Evolutionary conservation across 2,329 filamentous ascomycete genomes (phyloP), one percentile per base, ranked within the genome.

Genomic region (Fusarium hainanense): DNA sequence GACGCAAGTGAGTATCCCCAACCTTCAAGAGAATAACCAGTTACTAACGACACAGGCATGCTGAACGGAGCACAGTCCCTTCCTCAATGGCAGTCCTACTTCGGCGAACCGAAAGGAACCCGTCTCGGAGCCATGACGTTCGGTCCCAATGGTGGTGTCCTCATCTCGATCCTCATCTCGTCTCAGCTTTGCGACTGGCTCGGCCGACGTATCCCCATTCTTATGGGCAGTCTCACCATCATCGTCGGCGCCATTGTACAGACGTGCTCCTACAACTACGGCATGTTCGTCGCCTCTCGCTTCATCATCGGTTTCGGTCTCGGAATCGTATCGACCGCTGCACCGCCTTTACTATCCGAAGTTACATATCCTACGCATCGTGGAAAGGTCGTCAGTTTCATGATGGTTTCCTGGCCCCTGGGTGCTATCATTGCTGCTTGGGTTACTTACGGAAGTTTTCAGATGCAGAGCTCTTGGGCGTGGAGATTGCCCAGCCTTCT

Each of bases 401-500:
- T 74, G 54, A 72, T 72, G 58, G 65, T 65, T 0, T 74, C 51
- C 0, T 75, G 72, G 71, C 68, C 69, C 0, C 34, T 72, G 1
- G 72, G 72, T 0, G 68, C 69, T 0, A 63, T 75, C 3, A 60
- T 75, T 2, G 71, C 74, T 1, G 74, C 70, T 4, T 75, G 74
- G 74, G 66, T 66, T 0, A 84, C 82, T 0, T 84, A 79, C 48
- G 83, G 82, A 20, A 84, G 81, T 1, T 76, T 80, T 23, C 77
- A 78, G 43, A 81, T 82, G 65, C 2, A 56, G 20, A 78, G 71
- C 55, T 78, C 77, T 52, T 85, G 82, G 83, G 79, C 82, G n/a
- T 87, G 85, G 83, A 79, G 84, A 46, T 76, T 85, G 5, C 85
- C 85, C 1, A 85, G 83, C 32, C 75, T 85, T 5, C 71, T 87